Evolutionary conservation across 177 flowering plant species (phyloP), one percentile per base, ranked within the genome.

Genomic region (Vitis hybrid): DNA sequence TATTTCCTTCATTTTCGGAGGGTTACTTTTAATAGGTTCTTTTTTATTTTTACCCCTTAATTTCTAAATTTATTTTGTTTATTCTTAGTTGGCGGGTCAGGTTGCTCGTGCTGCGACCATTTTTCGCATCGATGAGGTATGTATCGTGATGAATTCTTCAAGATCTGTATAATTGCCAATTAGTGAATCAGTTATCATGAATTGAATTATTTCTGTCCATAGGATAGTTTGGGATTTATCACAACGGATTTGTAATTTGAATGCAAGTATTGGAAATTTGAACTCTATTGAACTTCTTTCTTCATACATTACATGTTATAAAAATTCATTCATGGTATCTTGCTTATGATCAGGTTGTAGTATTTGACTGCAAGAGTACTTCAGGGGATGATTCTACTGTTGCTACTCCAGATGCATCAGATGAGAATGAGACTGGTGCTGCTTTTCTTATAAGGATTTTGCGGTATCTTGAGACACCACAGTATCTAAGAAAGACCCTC

Each of bases 21-120:
- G 47, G 52, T 62, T 33, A 6, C 1, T 64, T 67, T 55, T 28
- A 28, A 28, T 28, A 28, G 0, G 3, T 54, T 52, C 11, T 53
- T 8, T 60, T 19, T 72, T 1, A 61, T 49, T 70, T 22, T 67
- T 55, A 19, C 38, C 18, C 31, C 50, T 56, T 52, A 18, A 20
- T 68, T 24, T 51, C 3, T n/a, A 63, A 20, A 3, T 54, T 58
- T 61, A 59, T 61, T 31, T 20, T 50, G 53, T 60, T 18, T n/a
- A 31, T 65, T 65, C 58, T 64, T 83, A 95, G 99, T 80, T 95
- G 73, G 99, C 99, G 69, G 92, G 98, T 73, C 99, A 95, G 83
- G 81, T 95, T 81, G 97, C 99, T 8, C 89, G 99, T n/a, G 98
- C 99, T 5, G 92, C 92, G 2, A 87, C 99, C 5, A 94, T 95